A percentile compares a stretch with the other conserved stretches of the same genome.
Evolutionary conservation across 139 green algal genomes (phyloP).

Genomic region (Chlamydomonas incerta): DNA sequence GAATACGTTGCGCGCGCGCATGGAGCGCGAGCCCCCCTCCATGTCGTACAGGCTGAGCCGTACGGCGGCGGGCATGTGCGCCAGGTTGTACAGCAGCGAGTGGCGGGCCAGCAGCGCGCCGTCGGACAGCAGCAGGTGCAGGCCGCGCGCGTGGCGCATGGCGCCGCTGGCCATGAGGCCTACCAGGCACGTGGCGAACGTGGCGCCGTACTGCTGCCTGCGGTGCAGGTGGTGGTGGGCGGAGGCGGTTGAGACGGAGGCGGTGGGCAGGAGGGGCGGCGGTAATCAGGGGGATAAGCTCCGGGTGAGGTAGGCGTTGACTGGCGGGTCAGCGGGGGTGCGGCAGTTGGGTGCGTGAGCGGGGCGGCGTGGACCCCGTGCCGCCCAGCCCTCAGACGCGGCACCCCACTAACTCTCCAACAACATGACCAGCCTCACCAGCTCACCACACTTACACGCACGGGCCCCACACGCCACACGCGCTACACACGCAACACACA

Average conservation of each 20-base stretch:
- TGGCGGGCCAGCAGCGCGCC: conserved; percentile 5
- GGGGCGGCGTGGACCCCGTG: too few species aligned
- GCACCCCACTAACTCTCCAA: too few species aligned
- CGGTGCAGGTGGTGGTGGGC: neutral
- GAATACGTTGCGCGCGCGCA: conserved; percentile 26
- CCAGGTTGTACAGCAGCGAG: conserved; percentile 19
- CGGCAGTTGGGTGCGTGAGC: neutral
- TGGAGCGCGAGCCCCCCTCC: conserved; percentile 6
- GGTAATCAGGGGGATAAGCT: too few species aligned
- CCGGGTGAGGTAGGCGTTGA: too few species aligned
- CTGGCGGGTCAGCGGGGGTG: too few species aligned
- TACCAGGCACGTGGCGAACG: conserved; percentile 24
- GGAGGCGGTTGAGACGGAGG: too few species aligned
- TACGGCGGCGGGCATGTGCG: conserved; percentile 14
- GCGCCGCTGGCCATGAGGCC: conserved; percentile 11
- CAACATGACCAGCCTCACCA: too few species aligned
- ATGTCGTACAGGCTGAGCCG: conserved; percentile 40
- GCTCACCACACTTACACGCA: too few species aligned
- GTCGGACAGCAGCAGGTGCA: conserved; percentile 36
- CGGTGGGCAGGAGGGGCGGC: too few species aligned
- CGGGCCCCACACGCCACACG: too few species aligned
- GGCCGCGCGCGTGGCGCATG: neutral
- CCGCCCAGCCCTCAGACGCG: too few species aligned
- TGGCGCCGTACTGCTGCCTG: conserved; percentile 31
- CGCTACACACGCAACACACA: too few species aligned